Evolutionary conservation across 2,329 filamentous ascomycete genomes (phyloP).

Genomic region (Alternaria panax): DNA sequence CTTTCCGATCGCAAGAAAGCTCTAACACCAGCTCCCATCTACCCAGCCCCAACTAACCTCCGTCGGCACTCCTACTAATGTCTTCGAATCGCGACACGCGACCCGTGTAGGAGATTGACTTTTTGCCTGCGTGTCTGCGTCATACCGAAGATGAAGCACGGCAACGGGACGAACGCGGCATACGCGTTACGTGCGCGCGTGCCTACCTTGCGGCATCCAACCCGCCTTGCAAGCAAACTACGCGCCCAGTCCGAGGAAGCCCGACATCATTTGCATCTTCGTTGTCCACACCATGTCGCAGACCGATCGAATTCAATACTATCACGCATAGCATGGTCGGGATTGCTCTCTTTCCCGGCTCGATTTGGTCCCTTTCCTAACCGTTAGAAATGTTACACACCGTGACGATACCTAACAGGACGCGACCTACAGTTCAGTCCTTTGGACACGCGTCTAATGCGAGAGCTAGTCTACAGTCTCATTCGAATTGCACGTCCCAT

Average conservation of each 20-base stretch:
- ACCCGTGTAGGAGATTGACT: not conserved
- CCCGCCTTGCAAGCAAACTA: not conserved
- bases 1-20: not conserved
- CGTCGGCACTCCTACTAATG: not conserved
- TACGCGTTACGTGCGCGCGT: not conserved
- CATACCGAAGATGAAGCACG: not conserved
- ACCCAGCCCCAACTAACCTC: not conserved
- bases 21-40: not conserved
- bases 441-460: not conserved
- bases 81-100: not conserved
- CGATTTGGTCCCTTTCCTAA: not conserved
- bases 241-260: not conserved
- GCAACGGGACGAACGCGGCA: not conserved
- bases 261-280: not conserved
- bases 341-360: not conserved
- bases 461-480: not conserved
- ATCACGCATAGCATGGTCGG: not conserved
- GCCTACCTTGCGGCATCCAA: not conserved
- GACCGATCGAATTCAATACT: not conserved
- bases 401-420: not conserved
- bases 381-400: not conserved
- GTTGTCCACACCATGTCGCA: not conserved
- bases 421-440: not conserved
- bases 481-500: not conserved
- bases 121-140: not conserved